These are phyloP conservation scores for Hygrophila difformis DNA, from an alignment of 257 asterid species.

Conservation along the genomic window DNA sequence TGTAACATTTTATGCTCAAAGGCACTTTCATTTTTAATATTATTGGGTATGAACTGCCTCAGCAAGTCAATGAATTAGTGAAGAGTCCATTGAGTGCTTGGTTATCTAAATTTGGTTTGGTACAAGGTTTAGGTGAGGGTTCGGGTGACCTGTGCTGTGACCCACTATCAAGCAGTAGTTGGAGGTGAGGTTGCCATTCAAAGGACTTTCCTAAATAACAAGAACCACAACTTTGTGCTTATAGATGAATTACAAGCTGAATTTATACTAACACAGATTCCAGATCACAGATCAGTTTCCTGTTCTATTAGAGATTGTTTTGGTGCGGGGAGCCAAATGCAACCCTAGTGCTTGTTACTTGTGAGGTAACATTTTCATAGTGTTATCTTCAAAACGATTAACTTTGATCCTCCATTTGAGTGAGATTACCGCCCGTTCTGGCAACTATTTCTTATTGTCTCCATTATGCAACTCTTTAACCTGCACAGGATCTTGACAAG, in stretches of 20 bases:
- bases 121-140: slow-evolving; percentile 99
- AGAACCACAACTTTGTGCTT: slow-evolving; percentile 78
- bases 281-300: slow-evolving; percentile 87
- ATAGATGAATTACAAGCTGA: slow-evolving; percentile 84
- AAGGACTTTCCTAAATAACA: slow-evolving; percentile 69
- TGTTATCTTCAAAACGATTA: slow-evolving; percentile 4
- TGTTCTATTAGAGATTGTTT: slow-evolving; percentile 81
- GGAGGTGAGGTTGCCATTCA: slow-evolving; percentile 79
- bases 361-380: slow-evolving; percentile 57
- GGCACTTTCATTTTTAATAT: no score
- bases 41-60: no score
- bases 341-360: slow-evolving; percentile 75
- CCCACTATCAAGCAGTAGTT: slow-evolving; percentile 65
- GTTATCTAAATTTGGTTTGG: no score
- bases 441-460: not conserved
- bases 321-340: slow-evolving; percentile 98
- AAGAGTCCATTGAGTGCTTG: no score
- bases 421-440: slow-evolving; percentile 6
- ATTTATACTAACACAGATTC: slow-evolving; percentile 94
- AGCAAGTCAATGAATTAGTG: no score
- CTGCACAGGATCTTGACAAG: slow-evolving; percentile 86
- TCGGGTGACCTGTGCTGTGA: slow-evolving; percentile 94
- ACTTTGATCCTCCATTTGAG: slow-evolving; percentile 5
- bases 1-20: no score
- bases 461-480: no score